phyloP scores from a whole-genome alignment of 2,329 filamentous ascomycete genomes.

The Rutstroemia sp. region DNA sequence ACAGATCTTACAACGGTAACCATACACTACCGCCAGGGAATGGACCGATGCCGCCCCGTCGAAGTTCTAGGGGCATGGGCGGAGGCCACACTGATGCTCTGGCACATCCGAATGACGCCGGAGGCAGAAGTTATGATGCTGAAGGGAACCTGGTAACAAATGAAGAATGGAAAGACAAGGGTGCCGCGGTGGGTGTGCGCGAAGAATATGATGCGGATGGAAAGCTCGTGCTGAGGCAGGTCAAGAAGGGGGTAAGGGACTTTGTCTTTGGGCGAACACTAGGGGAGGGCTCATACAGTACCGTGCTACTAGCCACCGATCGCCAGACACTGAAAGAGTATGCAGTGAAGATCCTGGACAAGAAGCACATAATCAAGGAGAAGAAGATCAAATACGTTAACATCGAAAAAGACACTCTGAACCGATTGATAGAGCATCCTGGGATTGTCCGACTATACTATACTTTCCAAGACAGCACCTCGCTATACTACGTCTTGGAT shows the following conservation, averaged over 20 bases:
- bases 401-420: slow-evolving; percentile 97
- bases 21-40: slow-evolving; percentile 44
- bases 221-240: slow-evolving; percentile 69
- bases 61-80: slow-evolving; percentile 66
- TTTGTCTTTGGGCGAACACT: slow-evolving; percentile 88
- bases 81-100: slow-evolving; percentile 40
- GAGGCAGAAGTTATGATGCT: slow-evolving; percentile 40
- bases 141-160: slow-evolving; percentile 55
- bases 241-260: slow-evolving; percentile 96
- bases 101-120: slow-evolving; percentile 21
- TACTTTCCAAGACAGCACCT: slow-evolving; percentile 95
- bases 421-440: slow-evolving; percentile 90
- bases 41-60: slow-evolving; percentile 63
- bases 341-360: slow-evolving; percentile 96
- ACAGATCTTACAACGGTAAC: slow-evolving; percentile 58
- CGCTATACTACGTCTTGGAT: slow-evolving; percentile 93
- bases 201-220: slow-evolving; percentile 83
- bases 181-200: slow-evolving; percentile 76
- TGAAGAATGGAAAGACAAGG: slow-evolving; percentile 93
- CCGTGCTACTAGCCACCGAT: slow-evolving; percentile 86
- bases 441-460: slow-evolving; percentile 96
- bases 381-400: slow-evolving; percentile 99
- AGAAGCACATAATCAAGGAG: slow-evolving; percentile 98
- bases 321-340: slow-evolving; percentile 93
- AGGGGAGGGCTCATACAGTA: slow-evolving; percentile 96